These are phyloP conservation scores for Amylostereum areolatum DNA, from an alignment of 1,284 basidiomycete species.

Conservation along the genomic window DNA sequence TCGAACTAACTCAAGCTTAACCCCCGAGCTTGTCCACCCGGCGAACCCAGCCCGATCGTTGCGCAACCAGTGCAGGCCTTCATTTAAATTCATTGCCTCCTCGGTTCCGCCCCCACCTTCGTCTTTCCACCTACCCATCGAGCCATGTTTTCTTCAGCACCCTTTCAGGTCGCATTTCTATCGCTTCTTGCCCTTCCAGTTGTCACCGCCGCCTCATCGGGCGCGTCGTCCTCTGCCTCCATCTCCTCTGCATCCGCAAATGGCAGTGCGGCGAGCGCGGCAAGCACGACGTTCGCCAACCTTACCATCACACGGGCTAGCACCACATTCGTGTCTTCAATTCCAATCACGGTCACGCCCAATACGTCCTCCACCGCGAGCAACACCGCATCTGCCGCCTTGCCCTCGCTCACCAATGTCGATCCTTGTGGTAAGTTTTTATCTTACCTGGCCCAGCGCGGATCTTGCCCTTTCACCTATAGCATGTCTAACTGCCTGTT, in stretches of 20 bases:
- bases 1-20: no score
- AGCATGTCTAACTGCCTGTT: background rate
- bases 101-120: no score
- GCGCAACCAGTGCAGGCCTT: no score
- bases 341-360: constrained; percentile 12
- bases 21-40: no score
- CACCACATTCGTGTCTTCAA: constrained; percentile 10
- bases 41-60: no score
- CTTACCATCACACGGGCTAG: constrained; percentile 12
- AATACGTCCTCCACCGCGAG: constrained; percentile 4
- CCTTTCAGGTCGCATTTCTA: no score
- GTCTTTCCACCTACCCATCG: no score
- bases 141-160: no score
- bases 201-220: background rate
- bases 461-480: background rate
- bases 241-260: background rate
- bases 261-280: background rate
- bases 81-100: no score
- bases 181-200: background rate
- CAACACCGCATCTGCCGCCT: constrained; percentile 6
- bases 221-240: background rate
- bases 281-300: constrained; percentile 2
- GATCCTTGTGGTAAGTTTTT: constrained; percentile 10
- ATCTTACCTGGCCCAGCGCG: background rate
- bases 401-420: constrained; percentile 4